These are phyloP conservation scores for Cladosporium sp. DNA, from an alignment of 2,329 filamentous ascomycete genomes.

Conservation along the genomic window DNA sequence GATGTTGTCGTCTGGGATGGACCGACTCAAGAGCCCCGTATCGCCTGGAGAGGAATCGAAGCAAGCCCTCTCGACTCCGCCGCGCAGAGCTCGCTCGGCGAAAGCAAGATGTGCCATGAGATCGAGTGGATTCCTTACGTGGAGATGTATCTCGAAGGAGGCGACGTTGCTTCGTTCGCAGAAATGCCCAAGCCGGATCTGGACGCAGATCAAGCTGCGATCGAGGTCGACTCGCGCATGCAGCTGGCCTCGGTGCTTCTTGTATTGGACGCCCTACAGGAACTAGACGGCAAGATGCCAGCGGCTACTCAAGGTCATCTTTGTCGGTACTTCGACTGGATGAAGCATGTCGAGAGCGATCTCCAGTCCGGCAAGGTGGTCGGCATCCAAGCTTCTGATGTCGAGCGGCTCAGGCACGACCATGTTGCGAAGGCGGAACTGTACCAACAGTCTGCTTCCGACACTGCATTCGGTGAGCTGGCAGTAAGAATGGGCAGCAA, in stretches of 20 bases:
- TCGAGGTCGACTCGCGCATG: conserved; percentile 13
- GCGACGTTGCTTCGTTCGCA: conserved; percentile 3
- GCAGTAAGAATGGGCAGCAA: conserved; percentile 16
- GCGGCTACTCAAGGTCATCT: background rate
- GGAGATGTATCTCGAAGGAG: background rate
- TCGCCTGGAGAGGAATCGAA: conserved; percentile 16
- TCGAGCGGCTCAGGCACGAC: background rate
- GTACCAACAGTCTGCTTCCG: background rate
- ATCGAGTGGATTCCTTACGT: conserved; percentile 18
- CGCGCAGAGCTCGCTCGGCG: background rate
- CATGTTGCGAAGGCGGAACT: background rate
- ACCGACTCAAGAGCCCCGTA: conserved; percentile 5
- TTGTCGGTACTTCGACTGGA: conserved; percentile 1
- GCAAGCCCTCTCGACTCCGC: conserved; percentile 19
- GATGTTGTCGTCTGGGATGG: conserved; percentile 19
- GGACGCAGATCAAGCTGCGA: background rate
- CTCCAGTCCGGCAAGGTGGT: background rate
- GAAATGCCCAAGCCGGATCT: background rate
- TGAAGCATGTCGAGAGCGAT: conserved; percentile 2
- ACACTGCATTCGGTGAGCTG: conserved; percentile 17
- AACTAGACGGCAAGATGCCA: background rate
- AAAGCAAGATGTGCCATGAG: conserved; percentile 20
- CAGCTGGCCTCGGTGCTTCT: conserved; percentile 15
- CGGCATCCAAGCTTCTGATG: background rate
- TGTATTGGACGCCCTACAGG: conserved; percentile 7